A percentile compares a stretch with the other conserved stretches of the same genome.
These are phyloP conservation scores for Hirschioporus abietinus DNA, from an alignment of 768 basidiomycete species.

Conservation along the genomic window DNA sequence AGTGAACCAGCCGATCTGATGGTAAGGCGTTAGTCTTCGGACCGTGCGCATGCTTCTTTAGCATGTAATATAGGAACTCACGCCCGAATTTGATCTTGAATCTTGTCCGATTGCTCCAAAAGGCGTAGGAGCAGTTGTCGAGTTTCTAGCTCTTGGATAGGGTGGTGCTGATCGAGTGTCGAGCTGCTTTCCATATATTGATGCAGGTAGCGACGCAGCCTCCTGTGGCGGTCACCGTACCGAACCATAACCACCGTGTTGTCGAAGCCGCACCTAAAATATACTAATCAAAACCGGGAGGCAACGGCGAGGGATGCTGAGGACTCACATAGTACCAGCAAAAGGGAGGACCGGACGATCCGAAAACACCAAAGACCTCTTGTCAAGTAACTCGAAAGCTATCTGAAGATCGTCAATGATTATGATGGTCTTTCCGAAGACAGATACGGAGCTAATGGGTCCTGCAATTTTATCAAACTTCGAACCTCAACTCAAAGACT, in stretches of 20 bases:
- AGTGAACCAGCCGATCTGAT: no score
- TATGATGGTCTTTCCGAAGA: conserved; percentile 61
- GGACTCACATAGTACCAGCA: conserved; percentile 61
- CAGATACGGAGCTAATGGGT: conserved; percentile 32
- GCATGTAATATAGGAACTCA: conserved; percentile 20
- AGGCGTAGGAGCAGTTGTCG: conserved; percentile 26
- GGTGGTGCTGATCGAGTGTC: conserved; percentile 20
- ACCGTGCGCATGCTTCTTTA: no score
- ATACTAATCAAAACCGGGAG: no score
- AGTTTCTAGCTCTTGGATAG: conserved; percentile 26
- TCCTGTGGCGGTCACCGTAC: conserved; percentile 22
- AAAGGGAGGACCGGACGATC: conserved; percentile 69
- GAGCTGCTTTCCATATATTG: conserved; percentile 22
- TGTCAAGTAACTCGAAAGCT: conserved; percentile 61
- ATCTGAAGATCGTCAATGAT: conserved; percentile 61
- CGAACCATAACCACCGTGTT: conserved; percentile 18
- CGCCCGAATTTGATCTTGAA: conserved; percentile 25
- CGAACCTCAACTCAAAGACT: not conserved
- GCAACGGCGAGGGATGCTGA: no score
- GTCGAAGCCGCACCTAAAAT: conserved; percentile 24
- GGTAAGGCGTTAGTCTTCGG: no score
- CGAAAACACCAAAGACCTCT: conserved; percentile 64
- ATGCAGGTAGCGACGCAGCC: conserved; percentile 25
- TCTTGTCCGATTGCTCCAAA: conserved; percentile 19
- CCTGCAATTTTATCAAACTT: not conserved